Evolutionary conservation across 140 eudicot species (phyloP), one percentile per base, ranked within the genome.

Genomic region (Cichorium intybus): DNA sequence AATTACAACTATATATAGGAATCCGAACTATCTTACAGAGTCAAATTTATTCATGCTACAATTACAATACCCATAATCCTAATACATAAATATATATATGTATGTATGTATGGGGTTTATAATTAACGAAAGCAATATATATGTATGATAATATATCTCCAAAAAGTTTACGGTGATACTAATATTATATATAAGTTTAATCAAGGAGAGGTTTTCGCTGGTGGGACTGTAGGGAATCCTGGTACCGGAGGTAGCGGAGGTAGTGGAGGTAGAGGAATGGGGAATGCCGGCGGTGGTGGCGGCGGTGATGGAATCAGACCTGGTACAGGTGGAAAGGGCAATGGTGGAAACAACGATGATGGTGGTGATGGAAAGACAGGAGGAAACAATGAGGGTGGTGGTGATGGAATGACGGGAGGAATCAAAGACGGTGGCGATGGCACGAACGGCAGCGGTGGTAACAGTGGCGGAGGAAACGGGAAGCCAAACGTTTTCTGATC

Each of bases 161-260:
- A 61, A 61, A 61, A 61, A 15, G 24, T 41, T 39, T 41, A 23
- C 67, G 41, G 14, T 48, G 14, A 48, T 48, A 46, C 18, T 17
- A 20, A 48, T 48, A 47, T 16, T 47, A 47, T 16, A 47, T 39
- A 37, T 10, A 29, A 51, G 45, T 56, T 4, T 17, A 17, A 66
- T 66, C 62, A 66, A 33, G 72, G 72, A 9, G 71, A 29, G 50
- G 48, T 29, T 18, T 64, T 64, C 9, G 81, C 74, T 43, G 87
- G 87, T 26, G 92, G 89, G 48, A 74, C 61, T 26, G 76, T 74
- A 4, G 95, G 95, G 62, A 80, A 69, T 6, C 85, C 95, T 48
- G 90, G 85, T 22, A 50, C 24, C 37, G 75, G 75, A 17, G 75
- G 75, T 6, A 47, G 7, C 6, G 68, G 52, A 39, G 86, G 87